A percentile compares a stretch with the other conserved stretches of the same genome.
phyloP scores from a whole-genome alignment of 2,329 filamentous ascomycete species.

The Hymenoscyphus salicellus region DNA sequence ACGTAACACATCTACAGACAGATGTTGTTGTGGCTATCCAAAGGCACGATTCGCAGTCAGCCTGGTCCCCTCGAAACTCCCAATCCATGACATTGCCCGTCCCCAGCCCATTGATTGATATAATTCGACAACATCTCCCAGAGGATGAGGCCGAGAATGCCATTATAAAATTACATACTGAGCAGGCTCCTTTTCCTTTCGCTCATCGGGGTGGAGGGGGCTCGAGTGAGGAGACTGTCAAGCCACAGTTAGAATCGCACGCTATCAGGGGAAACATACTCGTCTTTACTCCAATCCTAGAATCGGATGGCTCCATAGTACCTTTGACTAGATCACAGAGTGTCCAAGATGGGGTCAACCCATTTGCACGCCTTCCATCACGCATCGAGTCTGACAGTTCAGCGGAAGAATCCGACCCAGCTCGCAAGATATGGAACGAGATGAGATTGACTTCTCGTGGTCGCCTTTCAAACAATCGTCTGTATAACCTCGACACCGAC shows the following conservation, averaged over 20 bases:
- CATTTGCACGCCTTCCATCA: slow-evolving; percentile 9
- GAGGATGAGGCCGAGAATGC: slow-evolving; percentile 24
- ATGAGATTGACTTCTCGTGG: slow-evolving; percentile 32
- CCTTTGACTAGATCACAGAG: slow-evolving; percentile 4
- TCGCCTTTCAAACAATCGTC: slow-evolving; percentile 17
- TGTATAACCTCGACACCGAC: slow-evolving; percentile 25
- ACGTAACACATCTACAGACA: slow-evolving; percentile 52
- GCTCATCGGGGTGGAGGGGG: slow-evolving; percentile 11
- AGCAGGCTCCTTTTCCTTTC: slow-evolving; percentile 18
- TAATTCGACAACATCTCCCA: slow-evolving; percentile 30
- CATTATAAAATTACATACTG: slow-evolving; percentile 22
- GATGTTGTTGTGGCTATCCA: slow-evolving; percentile 50
- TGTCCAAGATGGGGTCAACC: neutral
- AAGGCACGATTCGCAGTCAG: slow-evolving; percentile 46
- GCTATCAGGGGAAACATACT: neutral
- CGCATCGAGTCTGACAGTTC: neutral
- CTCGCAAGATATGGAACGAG: slow-evolving; percentile 35
- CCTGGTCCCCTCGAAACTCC: slow-evolving; percentile 49
- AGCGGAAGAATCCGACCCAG: slow-evolving; percentile 30
- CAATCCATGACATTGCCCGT: slow-evolving; percentile 34
- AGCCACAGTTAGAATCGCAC: slow-evolving; percentile 14
- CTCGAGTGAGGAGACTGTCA: slow-evolving; percentile 24
- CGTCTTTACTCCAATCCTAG: slow-evolving; percentile 3
- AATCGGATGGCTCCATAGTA: neutral
- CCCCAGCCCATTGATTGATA: slow-evolving; percentile 24